Evolutionary conservation across 768 basidiomycete genomes (phyloP), one percentile per base, ranked within the genome.

Genomic region (Panaeolus papilionaceus): DNA sequence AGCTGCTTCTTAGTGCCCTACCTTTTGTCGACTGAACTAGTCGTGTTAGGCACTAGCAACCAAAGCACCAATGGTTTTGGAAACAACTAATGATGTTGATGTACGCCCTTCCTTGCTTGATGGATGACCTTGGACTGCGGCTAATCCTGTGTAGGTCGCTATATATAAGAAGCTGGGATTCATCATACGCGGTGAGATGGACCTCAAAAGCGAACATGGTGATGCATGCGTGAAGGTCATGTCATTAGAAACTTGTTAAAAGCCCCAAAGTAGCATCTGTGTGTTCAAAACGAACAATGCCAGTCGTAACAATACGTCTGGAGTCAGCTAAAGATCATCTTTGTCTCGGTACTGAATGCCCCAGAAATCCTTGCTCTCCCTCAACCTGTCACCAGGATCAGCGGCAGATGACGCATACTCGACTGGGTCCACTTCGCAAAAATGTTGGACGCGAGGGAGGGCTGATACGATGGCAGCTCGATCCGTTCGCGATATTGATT

Each of bases 71-170:
- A 68, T 77, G 12, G 70, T 75, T 18, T 68, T 78, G 4, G 76
- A 79, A 62, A 78, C 78, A 0, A 64, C 71, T 3, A 77, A 71
- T 4, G 73, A 74, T n/a, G 51, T 75, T 10, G 75, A 78, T 63
- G 78, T 77, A 45, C n/a, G 76, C 69, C 12, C 2, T 37, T 12
- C 33, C 23, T 61, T 20, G 33, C n/a, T 33, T 28, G n/a, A 18
- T 45, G 9, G 8, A 44, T 47, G 3, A 14, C 38, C 20, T 1
- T 28, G 6, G 9, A 14, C 47, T 66, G 12, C 33, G 5, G 5
- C 33, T 33, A 62, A 38, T 39, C 40, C 2, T 18, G 61, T 66
- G 0, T 38, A 72, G 70, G 66, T 74, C 23, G 26, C 58, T 11
- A 72, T 74, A 12, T 73, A 74, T 65, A 33, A 64, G 39, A 66